These are phyloP conservation scores for Trypanosoma platydactyli DNA, from an alignment of 208 protist species.

Conservation along the genomic window DNA sequence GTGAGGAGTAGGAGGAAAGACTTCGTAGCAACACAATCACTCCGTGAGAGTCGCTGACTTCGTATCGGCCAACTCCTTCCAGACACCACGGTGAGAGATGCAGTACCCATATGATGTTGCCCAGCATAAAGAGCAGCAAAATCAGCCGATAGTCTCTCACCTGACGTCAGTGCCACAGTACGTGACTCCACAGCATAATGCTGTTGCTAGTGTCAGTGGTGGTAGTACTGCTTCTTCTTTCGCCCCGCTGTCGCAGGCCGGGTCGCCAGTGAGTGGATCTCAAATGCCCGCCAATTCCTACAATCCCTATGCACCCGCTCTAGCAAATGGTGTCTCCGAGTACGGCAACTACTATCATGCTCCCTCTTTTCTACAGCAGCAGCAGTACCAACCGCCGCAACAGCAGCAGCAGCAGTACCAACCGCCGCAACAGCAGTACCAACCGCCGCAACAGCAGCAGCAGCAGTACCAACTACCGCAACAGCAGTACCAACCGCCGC, in stretches of 20 bases:
- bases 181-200: neutral
- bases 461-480: constrained; percentile 9
- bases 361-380: constrained; percentile 7
- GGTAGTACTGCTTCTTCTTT: neutral
- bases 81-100: neutral
- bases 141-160: constrained; percentile 1
- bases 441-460: constrained; percentile 15
- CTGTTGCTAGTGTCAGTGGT: neutral
- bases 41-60: neutral
- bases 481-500: constrained; percentile 11
- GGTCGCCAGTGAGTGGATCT: neutral
- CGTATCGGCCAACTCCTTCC: neutral
- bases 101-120: constrained; percentile 20
- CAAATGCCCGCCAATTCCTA: neutral
- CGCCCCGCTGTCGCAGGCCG: neutral
- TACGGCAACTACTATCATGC: constrained; percentile 15
- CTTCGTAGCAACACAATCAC: neutral
- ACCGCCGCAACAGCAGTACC: constrained; percentile 19
- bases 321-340: neutral
- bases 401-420: constrained; percentile 15
- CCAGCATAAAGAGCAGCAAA: constrained; percentile 8
- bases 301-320: neutral
- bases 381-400: constrained; percentile 9
- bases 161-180: neutral
- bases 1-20: neutral